Evolutionary conservation across 768 basidiomycete genomes (phyloP), one percentile per base, ranked within the genome.

Genomic region (Cystobasidium tubakii): DNA sequence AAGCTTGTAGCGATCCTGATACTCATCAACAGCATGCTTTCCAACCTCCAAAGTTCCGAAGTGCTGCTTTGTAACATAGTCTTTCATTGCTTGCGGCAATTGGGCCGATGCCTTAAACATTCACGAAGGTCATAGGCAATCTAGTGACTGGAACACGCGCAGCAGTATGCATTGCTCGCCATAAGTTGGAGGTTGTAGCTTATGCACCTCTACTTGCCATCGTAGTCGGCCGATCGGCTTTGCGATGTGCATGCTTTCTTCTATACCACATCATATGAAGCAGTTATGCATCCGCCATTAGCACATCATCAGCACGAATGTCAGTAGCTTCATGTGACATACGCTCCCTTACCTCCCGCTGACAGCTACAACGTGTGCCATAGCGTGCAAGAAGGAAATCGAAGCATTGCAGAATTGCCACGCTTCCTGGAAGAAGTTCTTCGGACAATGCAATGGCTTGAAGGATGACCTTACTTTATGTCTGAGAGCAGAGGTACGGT

Each of bases 181-280:
- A n/a, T n/a, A n/a, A n/a, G n/a, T n/a, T n/a, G n/a, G n/a, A n/a
- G n/a, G n/a, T n/a, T n/a, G n/a, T n/a, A n/a, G n/a, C n/a, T n/a
- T n/a, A n/a, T n/a, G n/a, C n/a, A n/a, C n/a, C n/a, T n/a, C n/a
- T n/a, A n/a, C n/a, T n/a, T n/a, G n/a, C n/a, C n/a, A n/a, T 17
- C 17, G 42, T 7, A 42, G 17, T 17, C 42, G 42, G 42, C 42
- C 42, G 42, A 42, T 55, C 53, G 53, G 53, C 53, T 55, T 55
- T 55, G 9, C 53, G 7, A 55, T 55, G 9, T 88, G 92, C 17
- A 92, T 92, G 0, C 97, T 97, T 81, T 88, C 42, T 17, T 42
- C 42, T 57, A 25, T 21, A 25, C 55, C 55, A 13, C 21, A 33
- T 7, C 60, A 62, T n/a, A 19, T 17, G 60, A 29, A 39, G 34